A percentile compares a stretch with the other conserved stretches of the same genome.
phyloP scores from a whole-genome alignment of 2,329 filamentous ascomycete species.

The Exserohilum rostratum region DNA sequence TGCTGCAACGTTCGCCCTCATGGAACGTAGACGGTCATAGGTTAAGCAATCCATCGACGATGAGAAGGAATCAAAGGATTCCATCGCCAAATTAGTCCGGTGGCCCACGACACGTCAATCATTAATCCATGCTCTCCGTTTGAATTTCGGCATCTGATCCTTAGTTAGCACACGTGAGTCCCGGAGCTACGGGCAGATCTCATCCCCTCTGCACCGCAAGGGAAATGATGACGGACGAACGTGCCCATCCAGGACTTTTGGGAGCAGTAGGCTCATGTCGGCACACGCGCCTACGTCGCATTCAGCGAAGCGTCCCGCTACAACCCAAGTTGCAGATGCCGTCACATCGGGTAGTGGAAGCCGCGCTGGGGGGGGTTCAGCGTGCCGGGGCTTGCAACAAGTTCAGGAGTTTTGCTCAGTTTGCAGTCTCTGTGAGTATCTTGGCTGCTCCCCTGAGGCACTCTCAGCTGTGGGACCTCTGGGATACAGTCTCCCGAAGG shows the following conservation, averaged over 20 bases:
- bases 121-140: conserved; percentile 22
- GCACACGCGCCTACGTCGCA: conserved; percentile 13
- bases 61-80: conserved; percentile 14
- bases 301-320: conserved; percentile 10
- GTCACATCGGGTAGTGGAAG: conserved; percentile 7
- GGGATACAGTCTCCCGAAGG: conserved; percentile 22
- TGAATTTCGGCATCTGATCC: conserved; percentile 25
- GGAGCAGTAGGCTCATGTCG: conserved; percentile 6
- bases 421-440: neutral
- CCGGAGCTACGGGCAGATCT: conserved; percentile 22
- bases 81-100: conserved; percentile 13
- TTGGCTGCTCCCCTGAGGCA: neutral
- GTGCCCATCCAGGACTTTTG: conserved; percentile 7
- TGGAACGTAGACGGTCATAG: neutral
- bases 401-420: neutral
- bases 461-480: conserved; percentile 14
- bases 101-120: conserved; percentile 20
- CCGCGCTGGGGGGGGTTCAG: conserved; percentile 1
- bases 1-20: conserved; percentile 1
- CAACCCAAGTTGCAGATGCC: conserved; percentile 7
- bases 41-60: conserved; percentile 9
- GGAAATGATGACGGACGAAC: conserved; percentile 11
- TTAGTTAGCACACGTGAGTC: conserved; percentile 15
- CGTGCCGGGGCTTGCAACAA: conserved; percentile 4
- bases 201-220: conserved; percentile 3